A percentile compares a stretch with the other conserved stretches of the same genome.
phyloP scores from a whole-genome alignment of 192 early-diverging fungal genomes.

The Polychytrium aggregatum region DNA sequence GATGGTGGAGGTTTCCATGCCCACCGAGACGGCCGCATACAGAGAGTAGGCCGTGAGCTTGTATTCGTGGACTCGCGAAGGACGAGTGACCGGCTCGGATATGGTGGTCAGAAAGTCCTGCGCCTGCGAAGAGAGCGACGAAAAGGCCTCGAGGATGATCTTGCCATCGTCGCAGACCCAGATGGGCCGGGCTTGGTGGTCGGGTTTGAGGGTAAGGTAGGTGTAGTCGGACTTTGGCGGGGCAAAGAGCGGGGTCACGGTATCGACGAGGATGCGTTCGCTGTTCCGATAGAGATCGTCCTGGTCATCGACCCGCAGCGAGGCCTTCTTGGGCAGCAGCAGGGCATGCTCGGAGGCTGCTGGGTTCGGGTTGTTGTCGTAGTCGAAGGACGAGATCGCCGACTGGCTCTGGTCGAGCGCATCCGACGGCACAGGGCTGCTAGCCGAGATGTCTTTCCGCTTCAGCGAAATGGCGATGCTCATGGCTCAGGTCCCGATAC shows the following conservation, averaged over 20 bases:
- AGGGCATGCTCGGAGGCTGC: too few species aligned
- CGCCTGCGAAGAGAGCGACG: conserved; percentile 82
- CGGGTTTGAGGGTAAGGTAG: conserved; percentile 54
- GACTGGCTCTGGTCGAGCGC: too few species aligned
- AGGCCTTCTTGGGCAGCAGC: too few species aligned
- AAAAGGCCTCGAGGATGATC: conserved; percentile 95
- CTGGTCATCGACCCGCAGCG: too few species aligned
- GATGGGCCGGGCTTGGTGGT: conserved; percentile 75
- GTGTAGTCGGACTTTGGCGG: conserved; percentile 13
- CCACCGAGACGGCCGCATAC: conserved; percentile 96
- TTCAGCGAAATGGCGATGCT: too few species aligned
- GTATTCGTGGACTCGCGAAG: conserved; percentile 76
- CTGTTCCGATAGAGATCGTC: too few species aligned
- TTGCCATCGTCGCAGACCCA: conserved; percentile 84
- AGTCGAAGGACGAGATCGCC: too few species aligned
- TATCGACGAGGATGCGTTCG: not conserved
- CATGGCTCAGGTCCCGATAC: too few species aligned
- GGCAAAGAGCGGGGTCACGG: not conserved
- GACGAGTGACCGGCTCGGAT: conserved; percentile 69
- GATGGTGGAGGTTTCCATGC: conserved; percentile 85
- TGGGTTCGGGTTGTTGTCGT: too few species aligned
- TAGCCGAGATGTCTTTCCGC: too few species aligned
- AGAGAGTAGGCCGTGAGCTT: conserved; percentile 90
- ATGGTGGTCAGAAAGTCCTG: conserved; percentile 96
- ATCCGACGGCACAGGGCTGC: too few species aligned